These are phyloP conservation scores for Acer negundo DNA, from an alignment of 345 rosid species.

Conservation along the genomic window DNA sequence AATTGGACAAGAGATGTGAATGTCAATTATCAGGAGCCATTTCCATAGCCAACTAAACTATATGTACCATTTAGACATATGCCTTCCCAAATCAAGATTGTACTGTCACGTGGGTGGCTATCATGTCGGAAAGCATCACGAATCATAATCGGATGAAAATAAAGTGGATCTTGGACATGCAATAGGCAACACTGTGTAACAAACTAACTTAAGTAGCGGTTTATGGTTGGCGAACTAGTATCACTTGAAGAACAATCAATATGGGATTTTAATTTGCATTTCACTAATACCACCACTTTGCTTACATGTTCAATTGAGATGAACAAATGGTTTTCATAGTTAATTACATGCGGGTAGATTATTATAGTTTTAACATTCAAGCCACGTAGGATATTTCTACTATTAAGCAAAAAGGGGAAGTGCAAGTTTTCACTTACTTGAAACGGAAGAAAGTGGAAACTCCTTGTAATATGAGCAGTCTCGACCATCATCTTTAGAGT, in stretches of 20 bases:
- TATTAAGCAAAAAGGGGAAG: no score
- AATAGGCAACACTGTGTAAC: background rate
- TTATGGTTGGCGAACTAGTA: no score
- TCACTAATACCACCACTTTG: background rate
- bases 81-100: background rate
- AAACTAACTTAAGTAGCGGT: background rate
- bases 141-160: background rate
- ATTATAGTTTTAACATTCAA: no score
- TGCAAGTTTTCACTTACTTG: slow-evolving; percentile 38
- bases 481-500: slow-evolving; percentile 54
- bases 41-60: background rate
- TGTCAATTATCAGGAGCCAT: background rate
- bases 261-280: background rate
- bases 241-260: background rate
- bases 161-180: background rate
- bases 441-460: slow-evolving; percentile 21
- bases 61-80: background rate
- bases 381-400: background rate
- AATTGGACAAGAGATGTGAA: background rate
- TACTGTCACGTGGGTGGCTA: background rate
- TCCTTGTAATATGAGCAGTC: slow-evolving; percentile 68
- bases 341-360: background rate
- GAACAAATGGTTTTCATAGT: background rate
- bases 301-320: background rate
- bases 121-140: background rate